Evolutionary conservation across 345 rosid species (phyloP), one percentile per base, ranked within the genome.

Genomic region (Durio zibethinus): DNA sequence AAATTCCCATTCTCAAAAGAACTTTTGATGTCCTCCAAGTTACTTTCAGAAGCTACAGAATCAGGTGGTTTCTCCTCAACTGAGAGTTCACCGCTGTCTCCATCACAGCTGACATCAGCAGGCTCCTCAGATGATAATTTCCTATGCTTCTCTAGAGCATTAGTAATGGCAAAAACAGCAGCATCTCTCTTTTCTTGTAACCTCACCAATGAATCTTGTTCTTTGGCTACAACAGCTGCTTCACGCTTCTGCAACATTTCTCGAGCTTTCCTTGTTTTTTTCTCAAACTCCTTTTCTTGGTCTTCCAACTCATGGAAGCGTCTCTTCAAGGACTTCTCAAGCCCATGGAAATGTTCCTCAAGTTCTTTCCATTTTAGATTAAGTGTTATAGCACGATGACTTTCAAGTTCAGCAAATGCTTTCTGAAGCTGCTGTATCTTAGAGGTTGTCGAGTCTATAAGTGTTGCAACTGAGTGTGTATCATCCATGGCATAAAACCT

Each of bases 351-450:
- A 88, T 96, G 98, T 79, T 92, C 98, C 84, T 96, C 98, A 50
- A 96, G 89, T 82, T 92, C 99, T 85, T 92, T 92, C 99, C 99
- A 93, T 81, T 90, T 96, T 82, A 96, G 65, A 83, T 96, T 92
- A 70, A 96, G 95, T 9, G 98, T 88, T 65, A 96, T 84, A 2
- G 97, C 97, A 71, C 95, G 89, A 71, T 94, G 93, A 75, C 95
- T 91, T 83, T 95, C 98, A 74, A 95, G 99, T 84, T 95, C 98
- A 82, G 98, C 93, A 87, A 95, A 95, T 11, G 99, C 99, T 85
- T 86, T 93, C 92, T 95, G 98, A 86, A 95, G 99, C 84, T 95
- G 98, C 75, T 90, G 94, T 80, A 96, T 96, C 91, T 92, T 96
- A 36, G 94, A 91, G 45, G 89, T 80, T 14, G 99, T 90, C 11